Evolutionary conservation across 2,329 filamentous ascomycete genomes (phyloP).

Genomic region (Aureobasidium sp.): DNA sequence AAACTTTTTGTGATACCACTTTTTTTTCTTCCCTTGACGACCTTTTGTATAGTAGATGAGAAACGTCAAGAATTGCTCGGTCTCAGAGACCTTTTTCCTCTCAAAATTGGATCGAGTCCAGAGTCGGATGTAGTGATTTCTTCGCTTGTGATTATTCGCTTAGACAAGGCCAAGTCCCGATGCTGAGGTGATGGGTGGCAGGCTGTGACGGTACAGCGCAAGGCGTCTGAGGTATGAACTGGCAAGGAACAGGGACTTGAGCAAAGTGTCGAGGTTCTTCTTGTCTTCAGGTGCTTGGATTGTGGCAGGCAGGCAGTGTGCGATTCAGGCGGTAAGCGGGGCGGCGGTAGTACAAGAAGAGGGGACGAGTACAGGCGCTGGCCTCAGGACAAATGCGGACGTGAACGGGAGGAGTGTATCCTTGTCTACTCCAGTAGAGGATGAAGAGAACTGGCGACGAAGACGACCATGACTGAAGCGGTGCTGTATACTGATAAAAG

Average conservation of each 20-base stretch:
- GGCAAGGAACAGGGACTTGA: background rate
- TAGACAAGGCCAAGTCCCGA: background rate
- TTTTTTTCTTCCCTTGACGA: conserved; percentile 23
- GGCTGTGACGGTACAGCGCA: too few relatives aligned
- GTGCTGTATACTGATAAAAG: background rate
- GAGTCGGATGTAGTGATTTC: background rate
- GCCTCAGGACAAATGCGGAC: background rate
- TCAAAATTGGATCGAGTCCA: background rate
- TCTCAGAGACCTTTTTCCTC: conserved; percentile 15
- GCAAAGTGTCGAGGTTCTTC: background rate
- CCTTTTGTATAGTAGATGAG: conserved; percentile 69
- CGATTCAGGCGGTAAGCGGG: conserved; percentile 3
- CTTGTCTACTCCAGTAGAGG: background rate
- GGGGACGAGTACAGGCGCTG: background rate
- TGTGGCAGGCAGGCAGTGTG: background rate
- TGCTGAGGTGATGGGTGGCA: background rate
- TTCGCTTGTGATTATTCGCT: background rate
- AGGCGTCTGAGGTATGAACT: background rate
- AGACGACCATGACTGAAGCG: background rate
- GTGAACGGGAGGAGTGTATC: background rate
- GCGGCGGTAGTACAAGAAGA: background rate
- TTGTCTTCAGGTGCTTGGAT: background rate
- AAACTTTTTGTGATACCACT: conserved; percentile 15
- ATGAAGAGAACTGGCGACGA: background rate
- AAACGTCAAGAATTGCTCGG: conserved; percentile 77